Evolutionary conservation across 208 protist genomes (phyloP).

Genomic region (Leishmania braziliensis): DNA sequence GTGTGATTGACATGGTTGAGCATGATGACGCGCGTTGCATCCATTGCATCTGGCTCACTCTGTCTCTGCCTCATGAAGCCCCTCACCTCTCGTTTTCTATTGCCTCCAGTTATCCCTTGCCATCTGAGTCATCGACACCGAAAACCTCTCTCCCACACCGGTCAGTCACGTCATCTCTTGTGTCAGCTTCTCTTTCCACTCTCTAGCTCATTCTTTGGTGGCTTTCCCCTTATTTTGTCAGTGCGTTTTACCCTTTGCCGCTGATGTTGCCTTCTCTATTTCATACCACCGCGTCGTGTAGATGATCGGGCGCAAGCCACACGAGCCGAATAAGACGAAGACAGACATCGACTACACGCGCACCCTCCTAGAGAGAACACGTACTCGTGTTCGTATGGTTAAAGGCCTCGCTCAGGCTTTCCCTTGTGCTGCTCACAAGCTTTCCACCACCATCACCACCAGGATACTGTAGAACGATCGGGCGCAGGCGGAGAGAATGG

Average conservation of each 20-base stretch:
- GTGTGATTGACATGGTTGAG: not conserved
- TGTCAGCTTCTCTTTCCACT: not conserved
- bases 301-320: not conserved
- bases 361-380: not conserved
- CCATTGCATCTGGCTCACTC: not conserved
- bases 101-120: not conserved
- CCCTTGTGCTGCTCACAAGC: not conserved
- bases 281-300: not conserved
- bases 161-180: not conserved
- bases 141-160: not conserved
- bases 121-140: not conserved
- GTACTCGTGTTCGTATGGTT: not conserved
- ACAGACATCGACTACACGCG: not conserved
- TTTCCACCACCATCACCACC: not conserved
- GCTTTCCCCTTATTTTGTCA: not conserved
- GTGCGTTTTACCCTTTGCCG: not conserved
- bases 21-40: not conserved
- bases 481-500: conserved; percentile 2
- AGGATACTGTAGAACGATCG: not conserved
- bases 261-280: not conserved
- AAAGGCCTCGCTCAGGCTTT: not conserved
- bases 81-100: not conserved
- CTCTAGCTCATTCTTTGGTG: not conserved
- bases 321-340: not conserved
- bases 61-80: not conserved